Percentiles rank a stretch among this genome's conserved stretches.
These are phyloP conservation scores for Aspergillus diversus DNA, from an alignment of 495 filamentous ascomycete species.

Conservation along the genomic window DNA sequence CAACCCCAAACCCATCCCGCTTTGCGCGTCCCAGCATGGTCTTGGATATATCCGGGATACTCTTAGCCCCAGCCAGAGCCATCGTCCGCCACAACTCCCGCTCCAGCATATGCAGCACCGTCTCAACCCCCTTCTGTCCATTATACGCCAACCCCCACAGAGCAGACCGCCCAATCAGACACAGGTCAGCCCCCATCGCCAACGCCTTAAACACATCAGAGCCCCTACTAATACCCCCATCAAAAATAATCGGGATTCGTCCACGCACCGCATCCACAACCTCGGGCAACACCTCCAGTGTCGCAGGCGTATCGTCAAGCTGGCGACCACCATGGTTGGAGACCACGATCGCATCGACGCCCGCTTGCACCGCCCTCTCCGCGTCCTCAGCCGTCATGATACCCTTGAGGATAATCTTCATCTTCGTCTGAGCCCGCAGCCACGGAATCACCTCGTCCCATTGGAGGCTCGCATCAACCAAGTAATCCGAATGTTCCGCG, in stretches of 20 bases:
- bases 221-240: conserved; percentile 60
- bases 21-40: neutral
- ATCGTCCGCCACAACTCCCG: neutral
- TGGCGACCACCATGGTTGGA: conserved; percentile 65
- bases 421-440: conserved; percentile 52
- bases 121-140: conserved; percentile 63
- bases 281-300: conserved; percentile 62
- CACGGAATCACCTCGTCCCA: conserved; percentile 49
- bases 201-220: conserved; percentile 66
- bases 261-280: conserved; percentile 59
- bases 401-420: conserved; percentile 47
- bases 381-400: conserved; percentile 17
- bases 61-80: neutral
- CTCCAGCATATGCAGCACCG: conserved; percentile 42
- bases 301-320: conserved; percentile 63
- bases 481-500: conserved; percentile 13
- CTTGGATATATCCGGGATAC: neutral
- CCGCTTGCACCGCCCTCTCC: conserved; percentile 51
- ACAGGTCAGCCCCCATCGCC: conserved; percentile 65
- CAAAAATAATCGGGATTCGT: conserved; percentile 61
- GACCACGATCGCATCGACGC: conserved; percentile 61
- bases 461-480: conserved; percentile 58
- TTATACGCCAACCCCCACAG: conserved; percentile 64
- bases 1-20: neutral
- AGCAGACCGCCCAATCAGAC: conserved; percentile 65